Percentiles rank a stretch among this genome's conserved stretches.
phyloP scores from a whole-genome alignment of 164 flowering plant species.

The Houttuynia cordata region DNA sequence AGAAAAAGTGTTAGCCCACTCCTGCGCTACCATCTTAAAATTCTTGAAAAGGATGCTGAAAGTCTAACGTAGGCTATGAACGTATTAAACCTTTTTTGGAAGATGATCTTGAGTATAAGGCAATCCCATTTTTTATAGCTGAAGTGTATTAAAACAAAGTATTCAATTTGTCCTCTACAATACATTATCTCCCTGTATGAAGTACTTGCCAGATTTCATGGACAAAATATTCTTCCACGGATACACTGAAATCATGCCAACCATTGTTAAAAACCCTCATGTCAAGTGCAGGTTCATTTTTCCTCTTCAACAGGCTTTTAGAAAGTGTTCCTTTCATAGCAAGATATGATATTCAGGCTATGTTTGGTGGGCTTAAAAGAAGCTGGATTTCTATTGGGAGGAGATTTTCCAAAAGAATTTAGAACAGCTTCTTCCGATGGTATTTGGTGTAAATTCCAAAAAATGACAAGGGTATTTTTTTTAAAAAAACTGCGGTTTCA shows the following conservation, averaged over 20 bases:
- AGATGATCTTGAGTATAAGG: conserved; percentile 75
- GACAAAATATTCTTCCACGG: conserved; percentile 68
- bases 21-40: conserved; percentile 57
- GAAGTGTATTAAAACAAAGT: conserved; percentile 75
- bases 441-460: too few species aligned
- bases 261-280: conserved; percentile 59
- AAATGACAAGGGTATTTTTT: too few species aligned
- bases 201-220: conserved; percentile 80
- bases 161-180: conserved; percentile 39
- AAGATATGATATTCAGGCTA: conserved; percentile 73
- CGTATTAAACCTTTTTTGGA: conserved; percentile 68
- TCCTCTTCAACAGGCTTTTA: too few species aligned
- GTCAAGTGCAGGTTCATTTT: conserved; percentile 78
- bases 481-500: too few species aligned
- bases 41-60: conserved; percentile 85
- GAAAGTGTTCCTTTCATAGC: conserved; percentile 94
- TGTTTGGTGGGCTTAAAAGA: too few species aligned
- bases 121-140: conserved; percentile 69
- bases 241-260: conserved; percentile 68
- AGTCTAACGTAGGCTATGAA: conserved; percentile 84
- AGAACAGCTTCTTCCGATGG: too few species aligned
- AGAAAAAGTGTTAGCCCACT: conserved; percentile 68
- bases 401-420: too few species aligned
- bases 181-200: conserved; percentile 78
- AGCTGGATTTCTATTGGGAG: too few species aligned